Percentiles rank a stretch among this genome's conserved stretches.
Conservation (phyloP, 805 yeast species). For the Candida andamanensis region DNA sequence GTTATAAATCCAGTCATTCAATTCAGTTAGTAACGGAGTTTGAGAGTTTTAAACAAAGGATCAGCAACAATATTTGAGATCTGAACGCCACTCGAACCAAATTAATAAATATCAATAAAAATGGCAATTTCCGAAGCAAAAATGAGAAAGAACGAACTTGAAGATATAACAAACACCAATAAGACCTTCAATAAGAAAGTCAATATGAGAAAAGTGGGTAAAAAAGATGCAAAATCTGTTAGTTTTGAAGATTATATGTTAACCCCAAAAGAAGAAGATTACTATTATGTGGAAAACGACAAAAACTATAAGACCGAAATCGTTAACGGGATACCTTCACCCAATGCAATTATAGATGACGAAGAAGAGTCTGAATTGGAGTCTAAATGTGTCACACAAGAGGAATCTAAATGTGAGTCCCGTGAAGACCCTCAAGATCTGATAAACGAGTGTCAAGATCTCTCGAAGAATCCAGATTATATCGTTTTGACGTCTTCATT, state of each 20-base stretch:
- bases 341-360: no score
- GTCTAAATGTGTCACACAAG: background rate
- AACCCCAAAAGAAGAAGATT: constrained; percentile 40
- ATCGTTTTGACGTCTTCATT: constrained; percentile 29
- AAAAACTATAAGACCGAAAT: background rate
- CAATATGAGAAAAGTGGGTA: constrained; percentile 2
- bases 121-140: constrained; percentile 13
- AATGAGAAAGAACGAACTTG: constrained; percentile 30
- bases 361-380: background rate
- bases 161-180: constrained; percentile 32
- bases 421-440: constrained; percentile 2
- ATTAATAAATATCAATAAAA: no score
- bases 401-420: background rate
- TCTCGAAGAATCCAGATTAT: constrained; percentile 26
- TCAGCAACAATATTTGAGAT: no score
- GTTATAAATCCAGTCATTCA: no score
- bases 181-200: constrained; percentile 17
- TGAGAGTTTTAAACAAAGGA: no score
- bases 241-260: constrained; percentile 24
- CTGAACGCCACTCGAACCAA: no score
- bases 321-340: background rate
- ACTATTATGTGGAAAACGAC: constrained; percentile 16
- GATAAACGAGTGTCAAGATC: constrained; percentile 3
- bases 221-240: constrained; percentile 8
- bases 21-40: no score